Evolutionary conservation across 805 yeast genomes (phyloP), one percentile per base, ranked within the genome.

Genomic region (Wickerhamomyces bisporus): DNA sequence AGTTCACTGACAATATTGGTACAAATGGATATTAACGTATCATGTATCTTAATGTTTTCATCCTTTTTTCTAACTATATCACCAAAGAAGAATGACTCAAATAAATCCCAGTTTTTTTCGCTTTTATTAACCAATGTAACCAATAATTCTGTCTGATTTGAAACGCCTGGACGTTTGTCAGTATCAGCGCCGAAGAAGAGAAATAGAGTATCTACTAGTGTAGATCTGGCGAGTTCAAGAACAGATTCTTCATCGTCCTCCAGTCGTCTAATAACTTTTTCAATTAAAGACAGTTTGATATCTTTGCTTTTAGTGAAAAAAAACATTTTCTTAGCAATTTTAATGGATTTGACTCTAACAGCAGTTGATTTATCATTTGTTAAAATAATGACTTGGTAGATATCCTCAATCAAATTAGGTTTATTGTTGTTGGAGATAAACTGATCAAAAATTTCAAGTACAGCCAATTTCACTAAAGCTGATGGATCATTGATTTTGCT

Each of bases 391-490:
- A 37, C 71, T 8, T 54, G 60, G 50, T 75, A 75, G 44, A 73
- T 79, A 20, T 68, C 70, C 3, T 67, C 66, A 16, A 73, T 63
- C 23, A 70, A 53, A 3, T 64, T 68, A 0, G 77, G 74, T 35
- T 66, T 66, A 2, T 63, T 47, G 3, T 66, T 66, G 2, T 63
- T 47, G 3, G 60, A 49, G 28, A 79, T 52, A 38, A 70, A 75
- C 36, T 65, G 68, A 10, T 71, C 69, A 19, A 87, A 58, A 28
- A 87, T 65, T 30, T 85, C 93, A 21, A 87, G 61, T 3, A 81
- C 81, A 0, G 94, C 86, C 49, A 82, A 88, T 41, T 87, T 70
- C 0, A 86, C 91, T 28, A 80, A 70, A 0, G 94, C 77, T 3
- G 87, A 83, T 0, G 71, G 52, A 43, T 83, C 91, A 5, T 53